phyloP scores from a whole-genome alignment of 371 early-diverging fungal genomes.

The Smittium mucronatum region DNA sequence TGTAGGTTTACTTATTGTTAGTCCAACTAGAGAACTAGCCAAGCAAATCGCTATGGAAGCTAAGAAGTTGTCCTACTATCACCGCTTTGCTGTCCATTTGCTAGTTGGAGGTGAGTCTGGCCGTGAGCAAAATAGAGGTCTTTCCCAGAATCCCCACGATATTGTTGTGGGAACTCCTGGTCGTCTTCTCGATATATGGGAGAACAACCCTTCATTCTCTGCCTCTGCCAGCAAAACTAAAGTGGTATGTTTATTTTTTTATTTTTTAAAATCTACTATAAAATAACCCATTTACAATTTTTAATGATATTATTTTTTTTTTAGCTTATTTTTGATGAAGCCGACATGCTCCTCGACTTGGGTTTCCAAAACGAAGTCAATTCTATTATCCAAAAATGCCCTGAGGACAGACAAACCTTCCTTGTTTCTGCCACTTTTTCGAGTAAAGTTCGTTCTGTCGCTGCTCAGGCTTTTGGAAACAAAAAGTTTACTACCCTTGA shows the following conservation, averaged over 20 bases:
- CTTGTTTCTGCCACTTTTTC: slow-evolving; percentile 97
- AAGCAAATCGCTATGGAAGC: slow-evolving; percentile 86
- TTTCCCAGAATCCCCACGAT: slow-evolving; percentile 56
- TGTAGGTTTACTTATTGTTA: slow-evolving; percentile 62
- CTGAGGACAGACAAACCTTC: slow-evolving; percentile 81
- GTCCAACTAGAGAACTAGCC: slow-evolving; percentile 96
- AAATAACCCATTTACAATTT: background rate
- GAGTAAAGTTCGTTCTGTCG: slow-evolving; percentile 63
- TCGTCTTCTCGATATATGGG: slow-evolving; percentile 73
- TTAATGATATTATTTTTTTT: background rate
- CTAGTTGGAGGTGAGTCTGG: slow-evolving; percentile 84
- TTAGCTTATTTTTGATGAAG: slow-evolving; percentile 91
- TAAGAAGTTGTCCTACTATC: slow-evolving; percentile 41
- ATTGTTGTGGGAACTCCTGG: slow-evolving; percentile 95
- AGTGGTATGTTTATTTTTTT: slow-evolving; percentile 17
- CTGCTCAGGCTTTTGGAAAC: slow-evolving; percentile 48
- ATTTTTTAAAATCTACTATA: background rate
- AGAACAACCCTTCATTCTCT: slow-evolving; percentile 43
- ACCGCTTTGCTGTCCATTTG: slow-evolving; percentile 57
- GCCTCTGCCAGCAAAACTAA: slow-evolving; percentile 44
- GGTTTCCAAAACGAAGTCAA: slow-evolving; percentile 92
- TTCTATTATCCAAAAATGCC: slow-evolving; percentile 60
- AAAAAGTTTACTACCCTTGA: slow-evolving; percentile 39
- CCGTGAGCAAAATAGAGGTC: slow-evolving; percentile 40
- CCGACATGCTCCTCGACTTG: slow-evolving; percentile 95